Base-by-base conservation (phyloP, 2,329 filamentous ascomycete species). In the Clarireedia sp. region DNA sequence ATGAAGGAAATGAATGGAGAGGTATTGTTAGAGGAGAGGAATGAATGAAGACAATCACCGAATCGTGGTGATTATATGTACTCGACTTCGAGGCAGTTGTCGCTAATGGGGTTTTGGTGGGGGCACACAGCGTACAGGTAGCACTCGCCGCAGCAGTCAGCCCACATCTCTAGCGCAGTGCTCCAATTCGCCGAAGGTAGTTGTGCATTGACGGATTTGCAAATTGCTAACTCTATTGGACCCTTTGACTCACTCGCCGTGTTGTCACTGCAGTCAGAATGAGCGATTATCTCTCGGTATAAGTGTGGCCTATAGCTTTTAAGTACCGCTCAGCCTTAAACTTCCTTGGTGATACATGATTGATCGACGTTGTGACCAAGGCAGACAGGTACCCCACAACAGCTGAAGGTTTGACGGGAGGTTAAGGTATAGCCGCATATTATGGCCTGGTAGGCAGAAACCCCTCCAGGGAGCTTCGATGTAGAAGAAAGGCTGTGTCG, bases 91-190 rank as follows among this genome's bases (percentile, higher is more conserved):
- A 33, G 17, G 17, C 16, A 41, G 26, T 38, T 4, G 45, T 40
- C 2, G 23, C 14, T 41, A 40, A 24, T 5, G 9, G 21, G 29
- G 6, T n/a, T 40, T 41, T 54, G 51, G 52, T 41, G 52, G 45
- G 36, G 26, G 29, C 9, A 2, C 48, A 37, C 16, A 2, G 7
- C 24, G 2, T 17, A 48, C 24, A 54, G 52, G 45, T 45, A 54
- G 19, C 51, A 54, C 51, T 54, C 36, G 44, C 44, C 51, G 33
- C 51, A 54, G 52, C 45, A 41, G 45, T 54, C 52, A 54, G 45
- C 45, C 45, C 17, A 36, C 52, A 54, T 26, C 12, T 14, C 10
- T 29, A 46, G 23, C n/a, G 23, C 14, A 26, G 23, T 46, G 12
- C 17, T 43, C 21, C 26, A 12, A 54, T 54, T 54, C 52, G 52